Percentiles rank a stretch among this genome's conserved stretches.
These are phyloP conservation scores for Aleurites moluccanus DNA, from an alignment of 441 rosid species.

Conservation along the genomic window DNA sequence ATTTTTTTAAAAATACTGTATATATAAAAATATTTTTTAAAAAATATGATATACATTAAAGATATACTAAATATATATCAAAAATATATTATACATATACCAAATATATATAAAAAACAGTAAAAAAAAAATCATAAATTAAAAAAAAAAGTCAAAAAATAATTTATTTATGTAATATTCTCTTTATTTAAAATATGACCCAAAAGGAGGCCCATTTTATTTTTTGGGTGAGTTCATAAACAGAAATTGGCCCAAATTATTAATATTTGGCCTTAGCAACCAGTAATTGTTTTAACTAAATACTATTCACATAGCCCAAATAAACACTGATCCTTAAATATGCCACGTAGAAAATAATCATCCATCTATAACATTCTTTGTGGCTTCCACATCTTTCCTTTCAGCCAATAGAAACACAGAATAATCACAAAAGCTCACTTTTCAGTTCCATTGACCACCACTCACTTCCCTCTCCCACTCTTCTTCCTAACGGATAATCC, in stretches of 20 bases:
- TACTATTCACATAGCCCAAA: neutral
- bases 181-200: neutral
- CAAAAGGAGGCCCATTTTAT: neutral
- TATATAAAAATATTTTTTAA: too few relatives aligned
- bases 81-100: too few relatives aligned
- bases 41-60: too few relatives aligned
- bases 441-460: slow-evolving; percentile 3
- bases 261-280: too few relatives aligned
- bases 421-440: neutral
- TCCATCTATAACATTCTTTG: neutral
- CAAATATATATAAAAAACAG: too few relatives aligned
- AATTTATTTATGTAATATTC: too few relatives aligned
- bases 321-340: neutral
- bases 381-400: neutral
- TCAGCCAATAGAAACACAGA: slow-evolving; percentile 1
- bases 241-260: too few relatives aligned
- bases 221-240: neutral
- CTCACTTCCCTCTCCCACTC: neutral
- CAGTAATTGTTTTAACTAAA: too few relatives aligned
- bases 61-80: too few relatives aligned
- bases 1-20: too few relatives aligned
- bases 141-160: too few relatives aligned
- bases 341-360: slow-evolving; percentile 8
- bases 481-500: slow-evolving; percentile 29
- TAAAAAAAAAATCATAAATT: too few relatives aligned